Base-by-base conservation (phyloP, 2,329 filamentous ascomycete species). In the Penicillium capsulatum region DNA sequence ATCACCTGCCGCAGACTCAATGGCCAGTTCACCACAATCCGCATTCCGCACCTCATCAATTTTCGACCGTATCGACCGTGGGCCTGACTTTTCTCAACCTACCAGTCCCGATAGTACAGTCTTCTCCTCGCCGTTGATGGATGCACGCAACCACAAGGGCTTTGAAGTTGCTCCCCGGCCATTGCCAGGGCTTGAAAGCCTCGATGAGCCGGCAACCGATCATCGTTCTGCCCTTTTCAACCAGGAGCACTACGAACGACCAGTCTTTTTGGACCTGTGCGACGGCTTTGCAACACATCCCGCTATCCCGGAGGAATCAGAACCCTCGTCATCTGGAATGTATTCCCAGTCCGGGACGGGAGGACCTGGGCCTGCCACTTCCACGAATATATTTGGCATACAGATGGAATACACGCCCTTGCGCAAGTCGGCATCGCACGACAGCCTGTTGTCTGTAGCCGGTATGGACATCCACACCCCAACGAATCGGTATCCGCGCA, bases 381-480 rank as follows among this genome's bases (percentile, higher is more conserved):
- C 52, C 4, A 57, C 56, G 37, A 47, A 60, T 3, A 53, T 60
- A 11, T 52, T 54, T 14, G 39, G 36, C 10, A 39, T 50, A 16
- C 44, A 50, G 13, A 42, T 51, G 17, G 56, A 52, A 29, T 57
- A 51, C 64, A 69, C 67, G 37, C 63, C 65, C 2, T 64, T 90
- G 3, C 84, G 79, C 28, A 81, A 84, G 20, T 75, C 80, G 2
- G 60, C 80, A 2, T 95, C 90, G 1, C 88, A 94, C 53, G 90
- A 96, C 60, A 94, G 87, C 13, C 82, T 96, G 45, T 77, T 96
- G 51, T 96, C 90, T 0, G 76, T 95, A 2, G 80, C 83, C 0
- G 89, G 88, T 2, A 83, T 95, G 61, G 91, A 96, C 59, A 94
- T 95, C 34, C 89, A 94, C 61, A 89, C 85, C 0, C 73, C 94